These are phyloP conservation scores for Cladorrhinum samala DNA, from an alignment of 495 filamentous ascomycete genomes.

Conservation along the genomic window DNA sequence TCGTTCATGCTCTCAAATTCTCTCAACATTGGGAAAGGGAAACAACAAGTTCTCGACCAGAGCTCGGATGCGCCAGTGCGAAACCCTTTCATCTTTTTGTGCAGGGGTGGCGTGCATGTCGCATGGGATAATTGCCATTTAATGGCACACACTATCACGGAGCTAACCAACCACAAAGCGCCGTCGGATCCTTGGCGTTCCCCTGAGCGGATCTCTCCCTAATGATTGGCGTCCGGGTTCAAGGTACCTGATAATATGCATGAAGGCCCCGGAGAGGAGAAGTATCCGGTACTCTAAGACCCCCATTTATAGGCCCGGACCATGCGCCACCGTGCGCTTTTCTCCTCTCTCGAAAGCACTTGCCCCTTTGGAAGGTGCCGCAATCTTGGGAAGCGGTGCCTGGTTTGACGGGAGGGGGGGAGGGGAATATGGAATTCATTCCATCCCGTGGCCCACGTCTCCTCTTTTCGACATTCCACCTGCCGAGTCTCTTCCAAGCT, in stretches of 20 bases:
- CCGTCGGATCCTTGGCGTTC: background rate
- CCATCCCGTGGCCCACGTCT: background rate
- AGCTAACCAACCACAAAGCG: background rate
- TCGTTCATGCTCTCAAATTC: background rate
- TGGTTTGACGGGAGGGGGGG: background rate
- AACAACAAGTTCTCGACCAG: too few species aligned
- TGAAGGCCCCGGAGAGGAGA: background rate
- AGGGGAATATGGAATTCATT: background rate
- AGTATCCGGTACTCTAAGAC: conserved; percentile 13
- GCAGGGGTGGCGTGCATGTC: background rate
- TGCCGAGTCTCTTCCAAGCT: too few species aligned
- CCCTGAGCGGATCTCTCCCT: background rate
- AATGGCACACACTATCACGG: background rate
- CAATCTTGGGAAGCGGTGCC: conserved; percentile 1
- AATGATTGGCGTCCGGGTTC: background rate
- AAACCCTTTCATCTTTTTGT: background rate
- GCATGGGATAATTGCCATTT: background rate
- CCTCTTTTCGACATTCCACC: too few species aligned
- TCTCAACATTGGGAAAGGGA: too few species aligned
- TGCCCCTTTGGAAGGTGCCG: conserved; percentile 17
- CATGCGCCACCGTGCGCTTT: conserved; percentile 20
- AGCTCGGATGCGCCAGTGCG: too few species aligned
- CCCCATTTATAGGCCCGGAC: conserved; percentile 20
- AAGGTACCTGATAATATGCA: conserved; percentile 6
- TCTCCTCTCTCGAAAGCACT: conserved; percentile 11